phyloP scores from a whole-genome alignment of 116 monocot species.

The Dioscorea cayenensis region DNA sequence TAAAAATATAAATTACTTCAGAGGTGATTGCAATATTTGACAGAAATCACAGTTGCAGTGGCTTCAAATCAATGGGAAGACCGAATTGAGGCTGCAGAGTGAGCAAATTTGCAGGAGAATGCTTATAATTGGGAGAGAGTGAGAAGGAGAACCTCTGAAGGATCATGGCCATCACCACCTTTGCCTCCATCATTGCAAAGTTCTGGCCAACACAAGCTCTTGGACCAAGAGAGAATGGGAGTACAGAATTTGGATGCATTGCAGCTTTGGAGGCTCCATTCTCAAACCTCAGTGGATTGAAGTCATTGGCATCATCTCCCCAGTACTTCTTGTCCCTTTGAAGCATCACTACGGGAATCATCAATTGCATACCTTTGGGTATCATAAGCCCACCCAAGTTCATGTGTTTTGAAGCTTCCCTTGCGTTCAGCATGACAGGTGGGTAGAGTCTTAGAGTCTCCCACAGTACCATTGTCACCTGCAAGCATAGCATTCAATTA shows the following conservation, averaged over 20 bases:
- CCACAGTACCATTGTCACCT: constrained; percentile 54
- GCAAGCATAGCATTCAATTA: not conserved
- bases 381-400: constrained; percentile 38
- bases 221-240: constrained; percentile 51
- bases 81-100: constrained; percentile 53
- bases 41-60: constrained; percentile 9
- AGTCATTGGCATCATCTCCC: constrained; percentile 53
- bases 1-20: too few species aligned
- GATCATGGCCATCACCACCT: constrained; percentile 45
- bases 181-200: constrained; percentile 69
- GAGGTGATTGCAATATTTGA: not conserved
- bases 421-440: constrained; percentile 17
- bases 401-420: constrained; percentile 27
- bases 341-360: constrained; percentile 28
- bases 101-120: constrained; percentile 26
- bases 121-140: constrained; percentile 41
- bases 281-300: constrained; percentile 60
- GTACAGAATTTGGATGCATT: constrained; percentile 45
- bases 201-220: constrained; percentile 61
- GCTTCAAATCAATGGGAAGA: constrained; percentile 39
- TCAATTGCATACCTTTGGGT: constrained; percentile 22
- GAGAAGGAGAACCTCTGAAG: constrained; percentile 58
- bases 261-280: constrained; percentile 46
- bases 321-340: constrained; percentile 52
- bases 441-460: constrained; percentile 51